Evolutionary conservation across 306 rosid species (phyloP).

Genomic region (Cicer bijugum): DNA sequence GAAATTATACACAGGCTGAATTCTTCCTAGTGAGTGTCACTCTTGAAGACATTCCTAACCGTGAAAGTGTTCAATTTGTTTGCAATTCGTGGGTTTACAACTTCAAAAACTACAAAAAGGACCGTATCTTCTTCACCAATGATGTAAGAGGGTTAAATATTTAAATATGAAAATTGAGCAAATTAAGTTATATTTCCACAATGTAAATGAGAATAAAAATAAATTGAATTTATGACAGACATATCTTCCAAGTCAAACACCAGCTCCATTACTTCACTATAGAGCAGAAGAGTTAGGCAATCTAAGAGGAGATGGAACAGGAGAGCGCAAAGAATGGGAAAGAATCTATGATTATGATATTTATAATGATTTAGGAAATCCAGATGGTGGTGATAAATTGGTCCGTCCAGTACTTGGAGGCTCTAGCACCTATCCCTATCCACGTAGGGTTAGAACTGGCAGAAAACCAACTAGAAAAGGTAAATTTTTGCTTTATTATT

Average conservation of each 20-base stretch:
- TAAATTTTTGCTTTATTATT: conserved; percentile 7
- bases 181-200: background rate
- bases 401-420: conserved; percentile 81
- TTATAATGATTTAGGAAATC: conserved; percentile 48
- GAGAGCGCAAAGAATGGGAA: conserved; percentile 31
- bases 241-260: conserved; percentile 43
- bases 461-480: conserved; percentile 59
- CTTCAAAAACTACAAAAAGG: conserved; percentile 39
- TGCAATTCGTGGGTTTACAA: conserved; percentile 86
- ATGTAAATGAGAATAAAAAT: background rate
- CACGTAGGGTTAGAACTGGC: conserved; percentile 85
- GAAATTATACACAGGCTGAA: conserved; percentile 39
- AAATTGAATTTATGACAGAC: conserved; percentile 6
- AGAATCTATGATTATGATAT: conserved; percentile 46
- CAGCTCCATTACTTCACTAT: conserved; percentile 27
- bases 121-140: conserved; percentile 70
- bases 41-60: conserved; percentile 61
- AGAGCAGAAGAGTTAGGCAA: conserved; percentile 41
- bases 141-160: conserved; percentile 48
- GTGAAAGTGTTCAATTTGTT: conserved; percentile 54
- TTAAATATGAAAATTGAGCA: too few species aligned
- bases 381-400: conserved; percentile 44
- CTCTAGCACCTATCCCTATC: conserved; percentile 65
- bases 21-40: conserved; percentile 68
- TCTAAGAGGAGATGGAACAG: conserved; percentile 49